phyloP scores from a whole-genome alignment of 176 grass and related monocot species.

The Oryza brachyantha region DNA sequence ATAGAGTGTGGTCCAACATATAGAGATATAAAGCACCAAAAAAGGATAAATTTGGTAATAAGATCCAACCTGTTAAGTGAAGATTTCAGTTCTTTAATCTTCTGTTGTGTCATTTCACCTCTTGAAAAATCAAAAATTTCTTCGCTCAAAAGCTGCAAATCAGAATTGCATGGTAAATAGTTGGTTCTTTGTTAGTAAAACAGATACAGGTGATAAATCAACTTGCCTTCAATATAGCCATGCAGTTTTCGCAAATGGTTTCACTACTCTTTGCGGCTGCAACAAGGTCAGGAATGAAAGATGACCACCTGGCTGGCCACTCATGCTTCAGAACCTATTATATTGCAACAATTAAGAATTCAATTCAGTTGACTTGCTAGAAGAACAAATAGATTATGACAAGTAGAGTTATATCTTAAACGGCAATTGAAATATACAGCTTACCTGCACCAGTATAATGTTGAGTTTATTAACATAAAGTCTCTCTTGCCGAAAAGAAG shows the following conservation, averaged over 20 bases:
- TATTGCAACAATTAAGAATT: conserved; percentile 27
- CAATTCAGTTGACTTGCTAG: conserved; percentile 3
- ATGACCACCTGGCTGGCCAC: conserved; percentile 94
- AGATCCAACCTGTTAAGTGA: conserved; percentile 87
- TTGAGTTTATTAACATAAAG: conserved; percentile 99
- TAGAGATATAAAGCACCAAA: neutral
- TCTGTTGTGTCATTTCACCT: conserved; percentile 98
- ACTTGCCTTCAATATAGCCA: conserved; percentile 98
- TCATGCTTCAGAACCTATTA: conserved; percentile 93
- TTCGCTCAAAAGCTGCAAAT: conserved; percentile 93
- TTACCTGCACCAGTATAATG: conserved; percentile 97
- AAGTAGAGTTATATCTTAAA: neutral
- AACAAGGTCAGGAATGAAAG: conserved; percentile 94
- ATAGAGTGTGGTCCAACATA: conserved; percentile 1
- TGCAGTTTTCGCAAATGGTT: conserved; percentile 99
- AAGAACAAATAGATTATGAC: neutral
- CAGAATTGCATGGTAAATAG: neutral
- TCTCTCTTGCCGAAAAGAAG: conserved; percentile 86
- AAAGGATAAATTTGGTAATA: conserved; percentile 17
- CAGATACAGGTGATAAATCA: conserved; percentile 6
- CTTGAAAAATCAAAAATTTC: conserved; percentile 99
- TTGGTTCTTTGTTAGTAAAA: neutral
- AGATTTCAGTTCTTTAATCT: conserved; percentile 99
- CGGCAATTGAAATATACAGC: conserved; percentile 5
- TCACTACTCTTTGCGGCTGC: conserved; percentile 96